phyloP scores from a whole-genome alignment of 352 stramenopile genomes.

The Aphanomyces euteiches region DNA sequence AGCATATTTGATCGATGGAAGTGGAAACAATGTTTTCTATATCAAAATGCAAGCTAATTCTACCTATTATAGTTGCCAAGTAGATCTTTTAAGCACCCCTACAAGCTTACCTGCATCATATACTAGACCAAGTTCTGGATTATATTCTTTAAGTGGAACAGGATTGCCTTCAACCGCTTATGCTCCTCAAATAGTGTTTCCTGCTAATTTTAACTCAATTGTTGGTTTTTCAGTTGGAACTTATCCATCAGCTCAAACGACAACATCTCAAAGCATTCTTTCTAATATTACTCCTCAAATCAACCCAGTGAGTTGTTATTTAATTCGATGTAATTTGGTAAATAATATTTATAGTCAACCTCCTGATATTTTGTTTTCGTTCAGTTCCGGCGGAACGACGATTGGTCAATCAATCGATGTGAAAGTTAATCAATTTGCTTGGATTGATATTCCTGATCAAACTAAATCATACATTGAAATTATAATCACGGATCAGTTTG shows the following conservation, averaged over 20 bases:
- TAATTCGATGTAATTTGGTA: slow-evolving; percentile 3
- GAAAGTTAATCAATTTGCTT: neutral
- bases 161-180: neutral
- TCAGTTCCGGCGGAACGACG: neutral
- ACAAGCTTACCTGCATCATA: neutral
- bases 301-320: neutral
- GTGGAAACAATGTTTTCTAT: slow-evolving; percentile 1
- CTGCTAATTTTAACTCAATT: neutral
- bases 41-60: neutral
- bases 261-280: neutral
- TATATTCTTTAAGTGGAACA: slow-evolving; percentile 8
- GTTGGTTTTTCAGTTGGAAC: neutral
- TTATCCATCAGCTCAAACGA: neutral
- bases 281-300: neutral
- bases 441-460: neutral
- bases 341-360: neutral
- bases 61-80: neutral
- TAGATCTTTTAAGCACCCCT: neutral
- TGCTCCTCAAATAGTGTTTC: neutral
- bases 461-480: slow-evolving; percentile 5
- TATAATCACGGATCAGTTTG: neutral
- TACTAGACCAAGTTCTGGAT: neutral
- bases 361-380: slow-evolving; percentile 4
- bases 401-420: neutral
- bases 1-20: neutral